Evolutionary conservation across 768 basidiomycete genomes (phyloP).

Genomic region (Phanerochaete sordida): DNA sequence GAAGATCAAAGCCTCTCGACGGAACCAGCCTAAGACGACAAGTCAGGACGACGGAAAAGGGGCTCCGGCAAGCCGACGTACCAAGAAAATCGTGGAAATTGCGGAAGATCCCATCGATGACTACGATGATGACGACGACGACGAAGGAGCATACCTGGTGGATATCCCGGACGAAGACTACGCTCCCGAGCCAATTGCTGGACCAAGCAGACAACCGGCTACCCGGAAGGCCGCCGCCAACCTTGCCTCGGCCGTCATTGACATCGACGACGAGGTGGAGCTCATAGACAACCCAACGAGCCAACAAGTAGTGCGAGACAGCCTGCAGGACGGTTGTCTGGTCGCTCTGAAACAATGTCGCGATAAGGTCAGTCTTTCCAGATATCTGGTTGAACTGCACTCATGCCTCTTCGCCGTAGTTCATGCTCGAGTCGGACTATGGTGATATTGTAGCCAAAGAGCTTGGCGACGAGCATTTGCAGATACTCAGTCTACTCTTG

Average conservation of each 20-base stretch:
- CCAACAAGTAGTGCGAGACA: background rate
- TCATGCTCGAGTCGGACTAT: background rate
- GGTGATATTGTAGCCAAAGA: constrained; percentile 28
- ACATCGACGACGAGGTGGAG: background rate
- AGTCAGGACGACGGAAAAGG: background rate
- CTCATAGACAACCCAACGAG: background rate
- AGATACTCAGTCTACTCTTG: constrained; percentile 34
- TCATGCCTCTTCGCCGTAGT: background rate
- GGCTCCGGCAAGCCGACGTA: background rate
- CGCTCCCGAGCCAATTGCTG: background rate
- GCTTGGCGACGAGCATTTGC: constrained; percentile 33
- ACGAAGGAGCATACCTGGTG: too few relatives aligned
- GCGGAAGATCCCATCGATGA: constrained; percentile 4
- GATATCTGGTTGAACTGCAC: background rate
- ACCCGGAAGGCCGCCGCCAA: background rate
- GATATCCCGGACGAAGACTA: background rate
- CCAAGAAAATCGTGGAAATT: background rate
- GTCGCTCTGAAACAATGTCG: background rate
- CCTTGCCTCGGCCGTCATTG: background rate
- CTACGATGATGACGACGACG: background rate
- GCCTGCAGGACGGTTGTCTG: background rate
- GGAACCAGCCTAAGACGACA: background rate
- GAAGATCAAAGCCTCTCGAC: background rate
- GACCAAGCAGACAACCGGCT: background rate
- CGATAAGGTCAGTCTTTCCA: background rate